Base-by-base conservation (phyloP, 768 basidiomycete species). In the Collybiopsis confluens region DNA sequence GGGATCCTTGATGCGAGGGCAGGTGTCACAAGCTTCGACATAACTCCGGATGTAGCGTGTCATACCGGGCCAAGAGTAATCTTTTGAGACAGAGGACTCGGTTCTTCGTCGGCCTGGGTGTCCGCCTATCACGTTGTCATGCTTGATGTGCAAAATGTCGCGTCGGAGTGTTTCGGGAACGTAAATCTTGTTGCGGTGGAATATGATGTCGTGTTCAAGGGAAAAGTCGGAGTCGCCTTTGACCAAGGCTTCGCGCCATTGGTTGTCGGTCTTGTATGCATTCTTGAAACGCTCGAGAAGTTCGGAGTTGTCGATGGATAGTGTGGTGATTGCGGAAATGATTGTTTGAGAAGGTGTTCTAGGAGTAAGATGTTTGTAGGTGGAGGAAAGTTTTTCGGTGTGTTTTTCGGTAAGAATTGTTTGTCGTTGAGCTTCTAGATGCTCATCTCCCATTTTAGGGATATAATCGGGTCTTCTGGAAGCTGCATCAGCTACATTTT, bases 31-130 rank as follows among this genome's bases (percentile, higher is more conserved):
- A 3, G 71, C 57, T 2, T 57, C 37, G 20, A 75, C 65, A 43
- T 72, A 70, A 20, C 52, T 33, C 3, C 61, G 50, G 21, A 52
- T 40, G 50, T 52, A 52, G 15, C 21, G 18, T 24, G 5, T 40
- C 28, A 70, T 55, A 1, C 64, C 62, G 3, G 66, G 76, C 76
- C 76, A 80, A 2, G 64, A 73, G 58, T 70, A 79, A 38, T 76
- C 62, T 4, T 67, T 62, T 0, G 37, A 41, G 3, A 79, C 56
- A 2, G 68, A 53, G 3, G 65, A 57, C 8, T 62, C 50, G 0
- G 76, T 79, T 15, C 61, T 61, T 2, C 54, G 57, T 11, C 58
- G 63, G 2, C 78, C 77, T 6, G 66, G 72, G 48, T 80, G 78
- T 11, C 78, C 76, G 24, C 67, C 65, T 21, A 68, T 45, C 2